Evolutionary conservation across 2,329 filamentous ascomycete species (phyloP).

Genomic region (Daldinia eschscholtzii): DNA sequence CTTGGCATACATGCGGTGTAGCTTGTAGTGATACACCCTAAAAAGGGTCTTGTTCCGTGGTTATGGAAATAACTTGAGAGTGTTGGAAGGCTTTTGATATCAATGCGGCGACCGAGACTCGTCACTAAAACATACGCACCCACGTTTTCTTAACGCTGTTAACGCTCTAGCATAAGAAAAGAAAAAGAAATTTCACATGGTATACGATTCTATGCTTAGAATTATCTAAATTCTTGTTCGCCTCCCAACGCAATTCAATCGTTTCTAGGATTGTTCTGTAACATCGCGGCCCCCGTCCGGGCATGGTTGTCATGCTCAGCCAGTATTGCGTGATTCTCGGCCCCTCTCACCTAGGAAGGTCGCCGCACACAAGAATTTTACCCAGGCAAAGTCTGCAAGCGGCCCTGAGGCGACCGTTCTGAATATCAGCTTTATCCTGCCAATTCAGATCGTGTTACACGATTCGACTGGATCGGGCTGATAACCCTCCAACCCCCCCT

Average conservation of each 20-base stretch:
- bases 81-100: background rate
- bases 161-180: background rate
- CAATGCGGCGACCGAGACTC: background rate
- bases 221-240: background rate
- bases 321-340: slow-evolving; percentile 44
- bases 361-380: slow-evolving; percentile 4
- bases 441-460: slow-evolving; percentile 10
- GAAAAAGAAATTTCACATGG: background rate
- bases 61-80: background rate
- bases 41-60: background rate
- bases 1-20: slow-evolving; percentile 5
- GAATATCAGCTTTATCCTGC: slow-evolving; percentile 12
- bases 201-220: background rate
- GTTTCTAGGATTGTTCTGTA: slow-evolving; percentile 24
- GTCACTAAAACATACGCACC: background rate
- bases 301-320: slow-evolving; percentile 39
- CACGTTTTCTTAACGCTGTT: background rate
- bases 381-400: slow-evolving; percentile 12
- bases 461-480: background rate
- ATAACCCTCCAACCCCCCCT: background rate
- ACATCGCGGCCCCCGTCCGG: slow-evolving; percentile 28
- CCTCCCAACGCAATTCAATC: slow-evolving; percentile 8
- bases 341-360: slow-evolving; percentile 41
- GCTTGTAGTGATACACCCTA: background rate
- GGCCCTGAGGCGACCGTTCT: slow-evolving; percentile 1